These are phyloP conservation scores for Pterula multifida DNA, from an alignment of 1,284 basidiomycete species.

Conservation along the genomic window DNA sequence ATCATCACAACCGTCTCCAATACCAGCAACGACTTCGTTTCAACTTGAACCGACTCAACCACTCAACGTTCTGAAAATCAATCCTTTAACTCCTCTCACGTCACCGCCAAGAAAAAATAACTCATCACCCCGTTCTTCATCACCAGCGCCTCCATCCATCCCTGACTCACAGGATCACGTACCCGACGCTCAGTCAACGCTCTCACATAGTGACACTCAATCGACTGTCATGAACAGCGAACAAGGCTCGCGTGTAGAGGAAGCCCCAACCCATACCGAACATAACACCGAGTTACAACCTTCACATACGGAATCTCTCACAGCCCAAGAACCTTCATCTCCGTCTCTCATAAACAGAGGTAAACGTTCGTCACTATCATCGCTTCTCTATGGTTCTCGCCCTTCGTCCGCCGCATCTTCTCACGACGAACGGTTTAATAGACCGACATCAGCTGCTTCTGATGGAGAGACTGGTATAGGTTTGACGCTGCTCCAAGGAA, in stretches of 20 bases:
- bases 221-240: neutral
- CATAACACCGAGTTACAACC: too few species aligned
- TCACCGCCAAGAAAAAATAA: neutral
- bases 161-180: neutral
- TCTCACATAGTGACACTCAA: neutral
- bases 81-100: neutral
- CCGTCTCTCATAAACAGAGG: neutral
- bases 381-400: neutral
- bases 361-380: neutral
- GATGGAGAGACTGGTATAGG: conserved; percentile 12
- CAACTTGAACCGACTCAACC: neutral
- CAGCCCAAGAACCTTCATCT: too few species aligned
- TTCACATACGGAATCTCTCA: too few species aligned
- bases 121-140: neutral
- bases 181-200: neutral
- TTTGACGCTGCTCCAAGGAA: conserved; percentile 8
- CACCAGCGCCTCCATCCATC: neutral
- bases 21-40: neutral
- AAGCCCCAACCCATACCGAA: too few species aligned
- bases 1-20: neutral
- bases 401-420: neutral
- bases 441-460: conserved; percentile 4
- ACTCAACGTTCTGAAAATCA: neutral
- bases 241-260: too few species aligned
- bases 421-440: neutral